Evolutionary conservation across 179 eudicot species (phyloP), one percentile per base, ranked within the genome.

Genomic region (Nepenthes alata): DNA sequence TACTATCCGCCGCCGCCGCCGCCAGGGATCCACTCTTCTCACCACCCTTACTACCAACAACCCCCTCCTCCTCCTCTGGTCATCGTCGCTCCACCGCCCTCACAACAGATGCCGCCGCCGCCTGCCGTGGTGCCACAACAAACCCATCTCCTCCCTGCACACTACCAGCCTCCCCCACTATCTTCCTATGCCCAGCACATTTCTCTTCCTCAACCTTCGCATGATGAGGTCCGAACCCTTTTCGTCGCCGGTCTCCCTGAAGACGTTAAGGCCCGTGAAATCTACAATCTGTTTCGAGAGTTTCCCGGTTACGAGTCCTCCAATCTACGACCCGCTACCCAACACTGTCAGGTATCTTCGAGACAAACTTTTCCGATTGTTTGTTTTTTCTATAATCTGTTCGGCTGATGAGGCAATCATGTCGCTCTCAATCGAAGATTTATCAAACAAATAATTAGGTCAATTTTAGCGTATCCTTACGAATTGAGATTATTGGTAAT

Each of bases 221-320:
- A 64, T 55, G 85, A 80, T 60, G 78, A 81, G 58, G 80, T 93
- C 55, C 95, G 95, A 8, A 93, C 96, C 0, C 83, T 91, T 9
- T 91, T 91, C 67, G 71, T 91, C 36, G 96, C 98, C 12, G 96
- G 95, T 0, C 83, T 91, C 6, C 98, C 98, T 2, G 80, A 76
- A 12, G 86, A 91, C 58, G 89, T 86, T 37, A 83, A 81, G 65
- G 63, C 82, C 39, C 89, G 98, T 36, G 98, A 93, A 73, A 81
- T 93, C 15, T 85, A 83, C 71, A 85, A 93, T 69, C 89, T 93
- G 8, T 93, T 89, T 50, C 87, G 89, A 2, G 91, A 86, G 3
- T 91, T 89, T 54, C 91, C 87, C 0, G 98, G 96, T 1, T 91
- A 81, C 49, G 69, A 76, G 37, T 79, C 96, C 15, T 83, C 91